phyloP scores from a whole-genome alignment of 192 early-diverging fungal species.

The Pilaira anomala region DNA sequence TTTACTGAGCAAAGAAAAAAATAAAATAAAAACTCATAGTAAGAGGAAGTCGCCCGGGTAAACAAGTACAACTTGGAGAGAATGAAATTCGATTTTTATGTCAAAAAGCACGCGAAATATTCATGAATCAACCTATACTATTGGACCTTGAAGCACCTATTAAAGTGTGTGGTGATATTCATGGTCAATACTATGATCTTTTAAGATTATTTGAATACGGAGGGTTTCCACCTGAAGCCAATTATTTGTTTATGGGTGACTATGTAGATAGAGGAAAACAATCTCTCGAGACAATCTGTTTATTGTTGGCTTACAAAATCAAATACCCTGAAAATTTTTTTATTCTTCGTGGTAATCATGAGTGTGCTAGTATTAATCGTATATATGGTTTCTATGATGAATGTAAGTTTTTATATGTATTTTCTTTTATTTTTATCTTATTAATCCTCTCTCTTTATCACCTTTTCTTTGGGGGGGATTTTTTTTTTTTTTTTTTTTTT shows the following conservation, averaged over 20 bases:
- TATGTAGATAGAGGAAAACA: conserved; percentile 98
- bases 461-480: too few species aligned
- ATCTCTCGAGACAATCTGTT: conserved; percentile 93
- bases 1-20: background rate
- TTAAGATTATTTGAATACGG: conserved; percentile 89
- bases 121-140: conserved; percentile 89
- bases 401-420: conserved; percentile 54
- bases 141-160: conserved; percentile 92
- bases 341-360: conserved; percentile 96
- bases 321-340: conserved; percentile 99
- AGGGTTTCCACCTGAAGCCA: conserved; percentile 92
- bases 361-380: conserved; percentile 88
- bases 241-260: conserved; percentile 95
- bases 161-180: conserved; percentile 92
- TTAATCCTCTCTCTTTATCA: background rate
- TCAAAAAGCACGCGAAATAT: conserved; percentile 91
- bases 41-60: conserved; percentile 90
- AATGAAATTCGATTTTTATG: conserved; percentile 94
- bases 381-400: conserved; percentile 99
- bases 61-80: conserved; percentile 95
- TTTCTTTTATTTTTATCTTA: background rate
- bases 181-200: conserved; percentile 92
- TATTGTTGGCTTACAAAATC: conserved; percentile 97
- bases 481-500: too few species aligned
- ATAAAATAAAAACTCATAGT: conserved; percentile 49